These are phyloP conservation scores for Neonothopanus nambi DNA, from an alignment of 1,284 basidiomycete species.

Conservation along the genomic window DNA sequence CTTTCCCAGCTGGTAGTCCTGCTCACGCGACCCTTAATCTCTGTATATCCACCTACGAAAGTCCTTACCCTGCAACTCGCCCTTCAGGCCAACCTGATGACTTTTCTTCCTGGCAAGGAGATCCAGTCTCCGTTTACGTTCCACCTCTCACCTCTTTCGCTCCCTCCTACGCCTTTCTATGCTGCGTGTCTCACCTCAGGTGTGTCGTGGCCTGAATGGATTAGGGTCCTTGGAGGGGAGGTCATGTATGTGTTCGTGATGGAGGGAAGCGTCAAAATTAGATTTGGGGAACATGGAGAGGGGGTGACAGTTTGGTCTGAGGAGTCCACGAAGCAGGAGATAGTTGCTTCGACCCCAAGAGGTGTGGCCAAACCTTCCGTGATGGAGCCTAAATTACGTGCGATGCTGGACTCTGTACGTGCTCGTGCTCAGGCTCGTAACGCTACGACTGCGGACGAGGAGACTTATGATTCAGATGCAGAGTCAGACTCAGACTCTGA, in stretches of 20 bases:
- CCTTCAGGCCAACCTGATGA: not conserved
- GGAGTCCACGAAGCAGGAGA: too few species aligned
- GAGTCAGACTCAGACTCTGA: slow-evolving; percentile 4
- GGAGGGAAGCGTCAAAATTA: not conserved
- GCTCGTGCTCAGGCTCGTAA: not conserved
- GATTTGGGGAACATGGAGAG: not conserved
- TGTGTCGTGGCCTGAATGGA: slow-evolving; percentile 1
- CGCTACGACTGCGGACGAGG: too few species aligned
- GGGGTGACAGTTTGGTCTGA: not conserved
- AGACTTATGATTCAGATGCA: not conserved
- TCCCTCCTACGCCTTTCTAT: slow-evolving; percentile 6
- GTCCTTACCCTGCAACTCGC: not conserved
- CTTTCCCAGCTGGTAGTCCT: slow-evolving; percentile 1
- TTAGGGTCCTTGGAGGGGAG: not conserved
- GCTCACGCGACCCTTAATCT: not conserved
- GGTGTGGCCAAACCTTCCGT: too few species aligned
- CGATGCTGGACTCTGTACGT: not conserved
- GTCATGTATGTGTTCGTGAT: slow-evolving; percentile 3
- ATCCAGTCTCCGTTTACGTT: slow-evolving; percentile 4
- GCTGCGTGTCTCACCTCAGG: slow-evolving; percentile 3
- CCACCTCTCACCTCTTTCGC: not conserved
- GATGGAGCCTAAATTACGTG: not conserved
- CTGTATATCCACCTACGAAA: not conserved
- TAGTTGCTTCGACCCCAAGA: not conserved
- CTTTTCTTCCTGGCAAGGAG: not conserved